Base-by-base conservation (phyloP, 2,329 filamentous ascomycete genomes). In the Ophiostoma angusticollis region DNA sequence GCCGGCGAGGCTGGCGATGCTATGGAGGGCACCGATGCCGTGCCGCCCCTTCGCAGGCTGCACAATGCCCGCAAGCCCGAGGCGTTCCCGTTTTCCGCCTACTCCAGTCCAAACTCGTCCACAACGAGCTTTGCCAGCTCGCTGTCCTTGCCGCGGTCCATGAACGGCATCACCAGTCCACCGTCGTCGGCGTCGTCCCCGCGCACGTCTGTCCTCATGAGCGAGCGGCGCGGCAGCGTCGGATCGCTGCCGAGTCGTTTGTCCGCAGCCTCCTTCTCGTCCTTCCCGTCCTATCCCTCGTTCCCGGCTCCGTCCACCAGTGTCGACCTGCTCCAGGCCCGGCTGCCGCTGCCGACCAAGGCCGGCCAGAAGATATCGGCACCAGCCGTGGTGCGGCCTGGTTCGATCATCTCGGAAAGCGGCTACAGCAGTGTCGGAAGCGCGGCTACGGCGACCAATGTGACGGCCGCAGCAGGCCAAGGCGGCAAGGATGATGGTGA, bases 101-200 rank as follows among this genome's bases (percentile, higher is more conserved):
- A 49, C 29, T 45, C 47, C 9, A 45, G 41, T n/a, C 37, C 45
- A 32, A 49, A 45, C 29, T 49, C 47, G 18, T 49, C 47, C 1
- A 41, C 43, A 2, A 44, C 47, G 1, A 49, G 47, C 31, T 44
- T 49, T 35, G 34, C 41, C 31, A 49, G 47, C 34, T 44, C 47
- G 3, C n/a, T 44, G 4, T 47, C 43, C 1, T 31, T 28, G 11
- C 23, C 44, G 3, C 42, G 40, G 3, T 46, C 44, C 1, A 32
- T 42, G 6, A 40, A 21, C 1, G 44, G 46, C 17, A 17, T 44
- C 8, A 39, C 37, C 17, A 47, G 43, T 14, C 40, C 43, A 8
- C 33, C 45, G 3, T 47, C 45, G 19, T 42, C 44, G 2, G 17
- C 40, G 1, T 45, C 46, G n/a, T 48, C 46, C 18, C 46, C 46